A percentile compares a stretch with the other conserved stretches of the same genome.
These are phyloP conservation scores for Cephaloascus albidus DNA, from an alignment of 805 yeast genomes.

Conservation along the genomic window DNA sequence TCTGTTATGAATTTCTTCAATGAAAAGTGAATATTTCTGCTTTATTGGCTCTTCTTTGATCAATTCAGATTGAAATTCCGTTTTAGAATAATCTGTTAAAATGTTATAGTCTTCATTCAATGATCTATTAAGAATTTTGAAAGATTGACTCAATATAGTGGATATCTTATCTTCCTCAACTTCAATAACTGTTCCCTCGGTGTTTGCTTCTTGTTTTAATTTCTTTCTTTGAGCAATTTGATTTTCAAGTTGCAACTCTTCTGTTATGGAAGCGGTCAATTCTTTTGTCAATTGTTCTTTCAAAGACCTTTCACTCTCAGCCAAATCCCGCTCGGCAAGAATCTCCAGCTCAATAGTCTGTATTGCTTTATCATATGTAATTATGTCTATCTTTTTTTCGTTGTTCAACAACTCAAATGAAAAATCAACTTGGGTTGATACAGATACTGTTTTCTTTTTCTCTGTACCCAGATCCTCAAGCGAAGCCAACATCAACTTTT, in stretches of 20 bases:
- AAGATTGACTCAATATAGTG: slow-evolving; percentile 9
- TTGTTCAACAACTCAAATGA: background rate
- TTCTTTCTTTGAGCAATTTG: slow-evolving; percentile 1
- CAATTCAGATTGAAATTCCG: background rate
- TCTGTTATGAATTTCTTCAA: slow-evolving; percentile 2
- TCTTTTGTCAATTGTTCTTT: background rate
- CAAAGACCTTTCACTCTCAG: background rate
- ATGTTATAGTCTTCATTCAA: slow-evolving; percentile 15
- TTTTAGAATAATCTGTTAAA: slow-evolving; percentile 5
- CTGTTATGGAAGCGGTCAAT: background rate
- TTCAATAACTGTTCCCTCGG: background rate
- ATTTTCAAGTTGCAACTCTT: background rate
- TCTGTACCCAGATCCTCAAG: background rate
- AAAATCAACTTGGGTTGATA: background rate
- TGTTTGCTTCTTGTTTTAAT: slow-evolving; percentile 2
- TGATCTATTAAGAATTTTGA: slow-evolving; percentile 18
- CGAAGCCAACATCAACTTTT: background rate
- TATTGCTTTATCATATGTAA: slow-evolving; percentile 14
- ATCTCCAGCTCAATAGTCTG: slow-evolving; percentile 6
- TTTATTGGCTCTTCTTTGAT: background rate
- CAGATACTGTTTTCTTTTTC: background rate
- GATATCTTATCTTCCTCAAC: background rate
- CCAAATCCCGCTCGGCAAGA: background rate
- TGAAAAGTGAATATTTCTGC: background rate
- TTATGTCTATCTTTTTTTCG: slow-evolving; percentile 5